Conservation (phyloP, 2,329 filamentous ascomycete genomes). For the Mariannaea sp. region DNA sequence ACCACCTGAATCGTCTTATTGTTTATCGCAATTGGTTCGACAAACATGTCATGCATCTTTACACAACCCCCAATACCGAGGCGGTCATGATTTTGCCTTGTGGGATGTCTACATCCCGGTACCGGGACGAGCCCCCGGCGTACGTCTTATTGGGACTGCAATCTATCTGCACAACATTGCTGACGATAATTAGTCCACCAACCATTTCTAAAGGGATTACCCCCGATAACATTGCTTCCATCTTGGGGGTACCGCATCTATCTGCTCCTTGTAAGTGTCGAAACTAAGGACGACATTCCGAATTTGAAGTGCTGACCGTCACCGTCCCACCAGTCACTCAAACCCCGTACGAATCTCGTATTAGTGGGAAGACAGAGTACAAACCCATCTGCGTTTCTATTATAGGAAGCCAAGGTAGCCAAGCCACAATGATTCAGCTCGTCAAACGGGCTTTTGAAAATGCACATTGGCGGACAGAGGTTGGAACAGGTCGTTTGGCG, state of each 20-base stretch:
- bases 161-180: constrained; percentile 13
- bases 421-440: constrained; percentile 35
- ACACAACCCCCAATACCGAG: constrained; percentile 25
- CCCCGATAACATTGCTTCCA: constrained; percentile 35
- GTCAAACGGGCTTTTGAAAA: constrained; percentile 38
- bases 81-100: constrained; percentile 40
- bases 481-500: constrained; percentile 37
- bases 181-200: constrained; percentile 36
- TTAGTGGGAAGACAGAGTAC: constrained; percentile 39
- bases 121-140: constrained; percentile 37
- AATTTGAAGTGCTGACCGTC: constrained; percentile 16
- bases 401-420: constrained; percentile 37
- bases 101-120: constrained; percentile 23
- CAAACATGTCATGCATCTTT: constrained; percentile 31
- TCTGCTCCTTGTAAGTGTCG: constrained; percentile 43
- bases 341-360: constrained; percentile 38
- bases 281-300: background rate
- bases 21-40: constrained; percentile 43
- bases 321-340: constrained; percentile 36
- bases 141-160: constrained; percentile 27
- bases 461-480: constrained; percentile 36
- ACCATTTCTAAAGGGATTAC: constrained; percentile 34
- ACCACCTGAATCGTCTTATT: constrained; percentile 31
- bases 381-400: constrained; percentile 40
- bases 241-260: constrained; percentile 41